Evolutionary conservation across 345 rosid species (phyloP).

Genomic region (Eucalyptus sp.): DNA sequence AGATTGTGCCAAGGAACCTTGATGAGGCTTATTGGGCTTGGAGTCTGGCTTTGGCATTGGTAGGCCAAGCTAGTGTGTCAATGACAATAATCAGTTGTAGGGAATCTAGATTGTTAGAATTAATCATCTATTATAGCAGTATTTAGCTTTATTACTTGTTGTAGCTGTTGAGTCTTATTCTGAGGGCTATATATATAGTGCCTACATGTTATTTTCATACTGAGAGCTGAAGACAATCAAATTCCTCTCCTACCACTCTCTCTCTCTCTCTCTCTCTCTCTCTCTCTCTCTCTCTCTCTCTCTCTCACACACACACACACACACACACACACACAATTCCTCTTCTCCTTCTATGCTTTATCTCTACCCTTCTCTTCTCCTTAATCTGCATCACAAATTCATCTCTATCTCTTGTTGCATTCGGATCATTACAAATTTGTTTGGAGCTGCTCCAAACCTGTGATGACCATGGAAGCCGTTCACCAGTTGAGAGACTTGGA

Average conservation of each 20-base stretch:
- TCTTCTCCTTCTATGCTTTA: background rate
- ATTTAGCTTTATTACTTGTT: background rate
- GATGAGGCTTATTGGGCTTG: background rate
- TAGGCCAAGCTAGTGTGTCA: background rate
- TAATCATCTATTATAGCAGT: background rate
- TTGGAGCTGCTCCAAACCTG: background rate
- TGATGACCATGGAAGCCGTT: background rate
- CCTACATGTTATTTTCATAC: background rate
- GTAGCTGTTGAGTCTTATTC: background rate
- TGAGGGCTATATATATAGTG: background rate
- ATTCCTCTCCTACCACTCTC: background rate
- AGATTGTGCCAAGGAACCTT: background rate
- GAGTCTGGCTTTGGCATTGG: background rate
- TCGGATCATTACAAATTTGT: background rate
- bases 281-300: background rate
- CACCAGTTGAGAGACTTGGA: background rate
- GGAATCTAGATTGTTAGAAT: background rate
- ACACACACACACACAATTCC: background rate
- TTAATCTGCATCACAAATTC: background rate
- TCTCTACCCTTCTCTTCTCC: background rate
- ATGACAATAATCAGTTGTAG: background rate
- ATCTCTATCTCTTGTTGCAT: background rate
- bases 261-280: background rate
- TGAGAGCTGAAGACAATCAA: background rate
- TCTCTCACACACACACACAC: background rate